Evolutionary conservation across 768 basidiomycete species (phyloP).

Genomic region (Pleurotus giganteus): DNA sequence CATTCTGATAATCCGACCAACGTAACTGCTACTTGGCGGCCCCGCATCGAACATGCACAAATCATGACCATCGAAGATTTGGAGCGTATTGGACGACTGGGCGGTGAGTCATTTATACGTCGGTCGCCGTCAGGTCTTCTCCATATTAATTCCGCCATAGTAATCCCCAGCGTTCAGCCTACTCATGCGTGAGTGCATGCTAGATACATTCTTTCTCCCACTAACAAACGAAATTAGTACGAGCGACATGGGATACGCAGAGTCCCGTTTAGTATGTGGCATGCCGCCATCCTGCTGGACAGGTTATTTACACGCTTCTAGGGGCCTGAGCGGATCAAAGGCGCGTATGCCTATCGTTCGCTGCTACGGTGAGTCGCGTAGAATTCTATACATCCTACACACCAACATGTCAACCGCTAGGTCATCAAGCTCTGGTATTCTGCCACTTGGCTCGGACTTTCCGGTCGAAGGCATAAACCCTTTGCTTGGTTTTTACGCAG

Average conservation of each 20-base stretch:
- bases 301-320: conserved; percentile 20
- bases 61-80: conserved; percentile 76
- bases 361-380: conserved; percentile 69
- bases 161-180: conserved; percentile 90
- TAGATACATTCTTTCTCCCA: not conserved
- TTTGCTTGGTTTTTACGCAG: conserved; percentile 86
- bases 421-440: conserved; percentile 46
- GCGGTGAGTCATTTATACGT: conserved; percentile 47
- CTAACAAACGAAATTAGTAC: conserved; percentile 43
- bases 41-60: conserved; percentile 92
- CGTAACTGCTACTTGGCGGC: conserved; percentile 47
- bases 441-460: conserved; percentile 91
- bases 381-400: not conserved
- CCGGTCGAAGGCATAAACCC: conserved; percentile 93
- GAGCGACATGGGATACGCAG: conserved; percentile 93
- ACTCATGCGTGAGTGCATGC: conserved; percentile 71
- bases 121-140: not conserved
- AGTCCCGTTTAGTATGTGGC: conserved; percentile 62
- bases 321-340: conserved; percentile 80
- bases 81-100: conserved; percentile 63
- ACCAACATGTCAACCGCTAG: conserved; percentile 25
- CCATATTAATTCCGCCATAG: conserved; percentile 33
- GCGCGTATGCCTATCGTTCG: conserved; percentile 88
- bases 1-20: conserved; percentile 18
- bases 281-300: not conserved